These are phyloP conservation scores for Tetrahymena malaccensis DNA, from an alignment of 73 alveolate genomes.

Conservation along the genomic window DNA sequence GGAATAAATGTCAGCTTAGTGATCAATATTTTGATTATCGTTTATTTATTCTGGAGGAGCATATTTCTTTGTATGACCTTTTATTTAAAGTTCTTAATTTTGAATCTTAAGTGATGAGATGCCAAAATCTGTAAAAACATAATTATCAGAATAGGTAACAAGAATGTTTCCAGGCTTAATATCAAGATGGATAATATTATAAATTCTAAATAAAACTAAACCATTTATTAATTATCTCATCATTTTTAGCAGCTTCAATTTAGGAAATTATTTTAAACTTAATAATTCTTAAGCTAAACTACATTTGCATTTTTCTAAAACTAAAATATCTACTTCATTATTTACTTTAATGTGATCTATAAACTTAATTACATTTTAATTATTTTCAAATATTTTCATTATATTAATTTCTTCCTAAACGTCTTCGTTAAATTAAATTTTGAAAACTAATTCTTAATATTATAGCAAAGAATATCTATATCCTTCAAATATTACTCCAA, in stretches of 20 bases:
- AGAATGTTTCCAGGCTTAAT: too few species aligned
- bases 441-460: background rate
- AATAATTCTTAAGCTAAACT: background rate
- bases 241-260: background rate
- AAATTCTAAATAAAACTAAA: background rate
- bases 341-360: background rate
- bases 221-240: too few species aligned
- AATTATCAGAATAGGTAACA: too few species aligned
- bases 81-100: background rate
- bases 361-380: background rate
- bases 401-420: background rate
- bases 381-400: background rate
- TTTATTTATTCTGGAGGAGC: background rate
- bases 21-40: background rate
- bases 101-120: background rate
- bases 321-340: background rate
- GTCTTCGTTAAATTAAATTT: background rate
- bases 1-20: background rate
- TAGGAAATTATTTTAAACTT: background rate
- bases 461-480: too few species aligned
- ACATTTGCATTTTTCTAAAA: background rate
- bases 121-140: too few species aligned
- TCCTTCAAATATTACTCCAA: background rate
- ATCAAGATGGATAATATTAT: too few species aligned
- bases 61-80: background rate